Evolutionary conservation across 768 basidiomycete species (phyloP), one percentile per base, ranked within the genome.

Genomic region (Leccinum uliginosum): DNA sequence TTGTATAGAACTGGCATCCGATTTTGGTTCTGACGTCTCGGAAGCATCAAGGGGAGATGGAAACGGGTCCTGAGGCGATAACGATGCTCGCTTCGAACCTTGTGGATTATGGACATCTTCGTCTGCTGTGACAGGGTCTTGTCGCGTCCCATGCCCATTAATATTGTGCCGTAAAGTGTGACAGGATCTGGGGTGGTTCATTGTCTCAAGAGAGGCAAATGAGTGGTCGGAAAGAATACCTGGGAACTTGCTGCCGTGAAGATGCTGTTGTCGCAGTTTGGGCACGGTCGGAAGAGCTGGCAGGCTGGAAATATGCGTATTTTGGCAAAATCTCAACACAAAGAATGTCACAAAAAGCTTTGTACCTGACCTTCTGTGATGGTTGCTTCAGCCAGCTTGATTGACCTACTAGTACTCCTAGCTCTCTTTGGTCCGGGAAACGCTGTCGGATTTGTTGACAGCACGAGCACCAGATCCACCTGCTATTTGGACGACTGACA

Each of bases 381-480:
- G 5, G 82, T 80, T 19, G 77, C 77, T 69, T 87, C 82, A 3
- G 67, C 67, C 2, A 79, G 79, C 57, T 80, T 80, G 34, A 78
- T 66, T 23, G 75, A 76, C 64, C 67, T 82, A 62, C 77, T 85
- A n/a, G n/a, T n/a, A 46, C 60, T 71, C 66, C 78, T 87, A 34
- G 73, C 70, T 59, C 80, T 78, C 65, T 74, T 82, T 9, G 65
- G 59, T 75, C 62, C 73, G 80, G 4, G 80, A 74, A n/a, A 78
- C 53, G 63, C 77, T 82, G 30, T 76, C 62, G 0, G 86, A 80
- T 67, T 80, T 86, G 8, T 87, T 89, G 24, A 87, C 72, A 40
- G 78, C 72, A 54, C 89, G 81, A 23, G 89, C 79, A 17, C 89
- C 88, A 17, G 74, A 71, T 24, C 88, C 88, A 26, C 87, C 89